Evolutionary conservation across 441 rosid species (phyloP), one percentile per base, ranked within the genome.

Genomic region (Geranium incanum): DNA sequence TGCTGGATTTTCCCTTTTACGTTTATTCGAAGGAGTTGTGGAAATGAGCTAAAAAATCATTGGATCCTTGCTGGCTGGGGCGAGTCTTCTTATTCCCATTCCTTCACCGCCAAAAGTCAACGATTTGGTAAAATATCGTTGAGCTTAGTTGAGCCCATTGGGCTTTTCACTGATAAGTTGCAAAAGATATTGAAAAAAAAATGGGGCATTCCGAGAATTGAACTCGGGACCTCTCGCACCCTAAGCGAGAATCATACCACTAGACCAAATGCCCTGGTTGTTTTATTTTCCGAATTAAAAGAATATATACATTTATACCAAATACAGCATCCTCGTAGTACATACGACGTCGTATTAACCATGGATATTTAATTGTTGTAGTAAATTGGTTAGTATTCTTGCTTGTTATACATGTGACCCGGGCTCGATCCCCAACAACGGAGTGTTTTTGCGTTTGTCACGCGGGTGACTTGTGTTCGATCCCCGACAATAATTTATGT

Each of bases 181-280:
- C 33, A 28, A 28, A 28, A 28, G 3, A 28, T 28, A 28, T 21
- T 21, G 21, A 21, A 21, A 21, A 21, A 21, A 21, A 0, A 28
- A 28, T 1, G 88, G 86, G 82, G 83, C 91, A 84, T 82, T 83
- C 86, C 83, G 82, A 83, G 86, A 82, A 86, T 81, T 81, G 84
- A 83, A 83, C 82, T 85, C 78, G 76, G 82, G 83, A 82, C 81
- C 84, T 84, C 78, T 78, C 80, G 83, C 79, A 86, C 82, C 82
- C 81, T 80, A 84, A 82, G 83, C 81, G 85, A 84, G 84, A 82
- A 84, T 84, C 86, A 82, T 79, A 78, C 84, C 85, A 81, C 85
- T 84, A 82, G 86, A 84, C 82, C 86, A 84, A 84, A 79, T 84
- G 85, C 84, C 87, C 84, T 21, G 0, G 21, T 21, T 21, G 0